Evolutionary conservation across 768 basidiomycete genomes (phyloP), one percentile per base, ranked within the genome.

Genomic region (Atractiella rhizophila): DNA sequence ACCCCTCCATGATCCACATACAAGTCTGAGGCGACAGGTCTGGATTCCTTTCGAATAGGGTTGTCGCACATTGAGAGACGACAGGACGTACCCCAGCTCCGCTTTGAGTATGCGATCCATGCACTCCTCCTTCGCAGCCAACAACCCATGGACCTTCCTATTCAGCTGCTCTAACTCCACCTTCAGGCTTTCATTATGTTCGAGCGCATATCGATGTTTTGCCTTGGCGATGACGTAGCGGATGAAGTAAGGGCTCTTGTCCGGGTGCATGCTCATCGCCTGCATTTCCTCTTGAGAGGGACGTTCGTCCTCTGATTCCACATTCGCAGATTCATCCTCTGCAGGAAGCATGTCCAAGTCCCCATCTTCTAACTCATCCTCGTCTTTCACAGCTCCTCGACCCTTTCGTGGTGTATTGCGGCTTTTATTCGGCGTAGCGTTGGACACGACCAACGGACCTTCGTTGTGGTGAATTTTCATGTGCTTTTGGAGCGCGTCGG

Each of bases 401-500:
- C 15, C 30, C 25, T 31, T 31, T 36, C 21, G 25, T 29, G 32
- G 37, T 24, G 23, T 19, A 47, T 28, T 46, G 12, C 18, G 44
- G 44, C 15, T 49, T 37, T 29, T 51, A 32, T 39, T 43, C 26
- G 28, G 37, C 31, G 37, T 33, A 13, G 25, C 19, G 12, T 38
- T 71, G 0, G 79, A 74, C 2, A 70, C 64, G 0, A 78, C 76
- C 0, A 76, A 73, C 2, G 66, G 66, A 54, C 77, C 71, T 50
- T 76, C 73, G 60, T 83, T 78, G 53, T 85, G 78, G 25, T 78
- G 70, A 20, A 54, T 46, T 10, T 81, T 74, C 70, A 83, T 75
- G 57, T 91, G 85, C 55, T 88, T 88, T 18, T 55, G 55, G 16
- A 88, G 70, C 8, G 85, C 82, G 59, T 91, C 85, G 2, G 82